Evolutionary conservation across 768 basidiomycete genomes (phyloP).

Genomic region (Tulasnella sp.): DNA sequence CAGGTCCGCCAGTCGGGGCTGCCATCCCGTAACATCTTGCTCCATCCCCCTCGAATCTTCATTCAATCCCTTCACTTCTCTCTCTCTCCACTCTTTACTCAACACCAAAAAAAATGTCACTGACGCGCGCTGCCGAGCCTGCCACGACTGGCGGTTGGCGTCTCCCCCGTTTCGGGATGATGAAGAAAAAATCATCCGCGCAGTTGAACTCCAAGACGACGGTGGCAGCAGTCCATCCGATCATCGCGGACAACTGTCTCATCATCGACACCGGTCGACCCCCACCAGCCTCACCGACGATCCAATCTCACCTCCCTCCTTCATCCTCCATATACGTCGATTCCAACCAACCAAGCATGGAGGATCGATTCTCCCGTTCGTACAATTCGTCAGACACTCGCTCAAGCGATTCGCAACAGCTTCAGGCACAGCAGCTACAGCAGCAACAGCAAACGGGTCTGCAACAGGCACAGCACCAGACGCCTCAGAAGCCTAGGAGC

Average conservation of each 20-base stretch:
- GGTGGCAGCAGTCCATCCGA: neutral
- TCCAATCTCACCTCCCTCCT: slow-evolving; percentile 2
- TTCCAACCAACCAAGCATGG: neutral
- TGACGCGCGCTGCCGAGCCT: too few species aligned
- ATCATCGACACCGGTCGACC: slow-evolving; percentile 2
- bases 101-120: too few species aligned
- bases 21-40: too few species aligned
- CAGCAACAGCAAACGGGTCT: slow-evolving; percentile 5
- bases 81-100: too few species aligned
- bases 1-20: too few species aligned
- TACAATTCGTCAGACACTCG: slow-evolving; percentile 68
- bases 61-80: too few species aligned
- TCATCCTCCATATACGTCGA: slow-evolving; percentile 4
- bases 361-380: slow-evolving; percentile 29
- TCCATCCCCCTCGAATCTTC: too few species aligned
- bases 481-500: slow-evolving; percentile 7
- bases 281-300: slow-evolving; percentile 8
- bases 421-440: slow-evolving; percentile 3
- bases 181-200: slow-evolving; percentile 7
- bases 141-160: neutral
- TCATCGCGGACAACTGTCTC: slow-evolving; percentile 10
- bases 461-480: slow-evolving; percentile 1
- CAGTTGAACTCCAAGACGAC: neutral
- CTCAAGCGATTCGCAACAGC: slow-evolving; percentile 51
- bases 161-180: slow-evolving; percentile 12